Evolutionary conservation across 139 green algal genomes (phyloP).

Genomic region (Chlamydomonas incerta): DNA sequence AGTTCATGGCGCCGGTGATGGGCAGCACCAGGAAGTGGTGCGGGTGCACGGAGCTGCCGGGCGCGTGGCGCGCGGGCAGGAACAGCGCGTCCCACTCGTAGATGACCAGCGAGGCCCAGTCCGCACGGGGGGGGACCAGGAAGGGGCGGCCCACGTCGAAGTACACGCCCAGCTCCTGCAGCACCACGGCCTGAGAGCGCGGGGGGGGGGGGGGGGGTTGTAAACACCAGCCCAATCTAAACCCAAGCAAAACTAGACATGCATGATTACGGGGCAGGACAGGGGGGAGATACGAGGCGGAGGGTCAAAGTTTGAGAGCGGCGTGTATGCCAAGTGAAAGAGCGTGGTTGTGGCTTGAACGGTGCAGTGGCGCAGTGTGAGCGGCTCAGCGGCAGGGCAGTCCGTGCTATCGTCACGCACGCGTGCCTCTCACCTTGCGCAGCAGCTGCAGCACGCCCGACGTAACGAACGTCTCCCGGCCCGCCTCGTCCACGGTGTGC

Average conservation of each 20-base stretch:
- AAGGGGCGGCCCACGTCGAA: conserved; percentile 79
- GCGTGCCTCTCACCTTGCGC: conserved; percentile 76
- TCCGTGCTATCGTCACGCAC: no score
- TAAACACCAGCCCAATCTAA: no score
- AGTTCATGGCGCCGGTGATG: conserved; percentile 72
- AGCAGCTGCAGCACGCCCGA: conserved; percentile 79
- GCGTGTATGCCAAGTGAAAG: no score
- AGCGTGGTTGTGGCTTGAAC: no score
- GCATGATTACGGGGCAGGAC: background rate
- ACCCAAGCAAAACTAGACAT: background rate
- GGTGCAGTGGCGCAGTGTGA: no score
- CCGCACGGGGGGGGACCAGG: conserved; percentile 46
- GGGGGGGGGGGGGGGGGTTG: background rate
- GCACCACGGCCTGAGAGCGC: conserved; percentile 65
- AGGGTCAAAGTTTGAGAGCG: no score
- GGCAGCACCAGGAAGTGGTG: conserved; percentile 79
- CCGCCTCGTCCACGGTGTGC: conserved; percentile 88
- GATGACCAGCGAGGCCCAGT: conserved; percentile 66
- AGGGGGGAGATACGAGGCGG: background rate
- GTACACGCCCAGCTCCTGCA: conserved; percentile 80
- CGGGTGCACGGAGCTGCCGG: background rate
- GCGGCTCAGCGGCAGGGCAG: no score
- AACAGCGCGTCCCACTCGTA: conserved; percentile 85
- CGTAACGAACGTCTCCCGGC: conserved; percentile 84
- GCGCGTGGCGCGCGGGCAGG: conserved; percentile 52